Percentiles rank a stretch among this genome's conserved stretches.
phyloP scores from a whole-genome alignment of 306 rosid species.

The Rubus idaeus region DNA sequence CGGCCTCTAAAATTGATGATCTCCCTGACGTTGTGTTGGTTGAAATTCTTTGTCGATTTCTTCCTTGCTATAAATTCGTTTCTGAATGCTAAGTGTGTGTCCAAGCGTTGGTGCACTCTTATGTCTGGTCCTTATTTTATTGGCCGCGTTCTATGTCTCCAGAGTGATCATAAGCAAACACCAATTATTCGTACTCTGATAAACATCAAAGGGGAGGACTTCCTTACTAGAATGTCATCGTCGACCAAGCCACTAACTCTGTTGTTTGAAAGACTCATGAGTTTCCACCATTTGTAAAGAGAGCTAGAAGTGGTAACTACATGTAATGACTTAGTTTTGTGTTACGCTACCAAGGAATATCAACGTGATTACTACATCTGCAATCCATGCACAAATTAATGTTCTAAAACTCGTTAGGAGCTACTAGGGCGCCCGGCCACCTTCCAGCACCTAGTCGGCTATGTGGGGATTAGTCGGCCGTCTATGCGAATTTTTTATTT shows the following conservation, averaged over 20 bases:
- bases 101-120: neutral
- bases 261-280: neutral
- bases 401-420: too few relatives aligned
- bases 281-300: neutral
- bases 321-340: neutral
- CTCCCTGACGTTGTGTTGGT: neutral
- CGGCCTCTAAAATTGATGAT: neutral
- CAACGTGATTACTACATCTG: neutral
- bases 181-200: neutral
- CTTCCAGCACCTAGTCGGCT: too few relatives aligned
- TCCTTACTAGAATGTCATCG: neutral
- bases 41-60: neutral
- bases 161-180: neutral
- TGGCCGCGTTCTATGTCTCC: neutral
- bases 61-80: neutral
- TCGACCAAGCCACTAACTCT: neutral
- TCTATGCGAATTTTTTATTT: too few relatives aligned
- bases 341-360: neutral
- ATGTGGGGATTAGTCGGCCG: too few relatives aligned
- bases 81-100: neutral
- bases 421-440: too few relatives aligned
- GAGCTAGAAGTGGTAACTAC: neutral
- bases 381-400: neutral
- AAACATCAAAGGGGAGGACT: neutral
- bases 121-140: neutral